Evolutionary conservation across 495 filamentous ascomycete genomes (phyloP), one percentile per base, ranked within the genome.

Genomic region (Cenococcum geophilum): DNA sequence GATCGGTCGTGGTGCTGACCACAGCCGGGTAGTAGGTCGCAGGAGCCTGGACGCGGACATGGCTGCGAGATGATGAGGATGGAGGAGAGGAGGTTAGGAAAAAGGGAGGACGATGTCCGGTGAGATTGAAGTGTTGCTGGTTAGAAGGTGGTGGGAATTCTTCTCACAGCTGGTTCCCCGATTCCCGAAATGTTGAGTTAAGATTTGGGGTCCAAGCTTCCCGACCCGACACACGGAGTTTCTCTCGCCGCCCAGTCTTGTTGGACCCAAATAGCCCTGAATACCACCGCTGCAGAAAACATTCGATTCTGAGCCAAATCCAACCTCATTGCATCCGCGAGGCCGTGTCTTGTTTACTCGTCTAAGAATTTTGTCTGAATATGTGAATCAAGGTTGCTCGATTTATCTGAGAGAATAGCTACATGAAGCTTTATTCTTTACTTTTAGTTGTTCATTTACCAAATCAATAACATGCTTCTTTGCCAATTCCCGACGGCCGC

Each of bases 21-120:
- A 80, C 76, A 92, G 77, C 66, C 88, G 83, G 74, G 82, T 79
- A 71, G 88, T 86, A 68, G 89, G 89, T 76, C 89, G 89, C 77
- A 92, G 82, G 74, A 91, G 80, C 76, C 88, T 84, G 75, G 86
- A 86, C 75, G 77, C 76, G 63, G 81, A 78, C 83, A 86, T 87
- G 69, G 71, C 75, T 71, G 62, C 52, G 55, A 55, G 3, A 52
- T 25, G 61, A 67, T 64, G 55, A 59, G 56, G 58, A 56, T 58
- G 57, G 64, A 71, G 66, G 55, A 62, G 58, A 64, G 57, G 62
- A 58, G 64, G 66, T 57, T 49, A 48, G 27, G 10, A 32, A 49
- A 42, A 53, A 59, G 36, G 18, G 22, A 23, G 35, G 34, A 59
- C 52, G 47, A 45, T 51, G 37, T 23, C 51, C 49, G 51, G 50